These are phyloP conservation scores for Sisymbrium altissimum DNA, from an alignment of 345 rosid genomes.

Conservation along the genomic window DNA sequence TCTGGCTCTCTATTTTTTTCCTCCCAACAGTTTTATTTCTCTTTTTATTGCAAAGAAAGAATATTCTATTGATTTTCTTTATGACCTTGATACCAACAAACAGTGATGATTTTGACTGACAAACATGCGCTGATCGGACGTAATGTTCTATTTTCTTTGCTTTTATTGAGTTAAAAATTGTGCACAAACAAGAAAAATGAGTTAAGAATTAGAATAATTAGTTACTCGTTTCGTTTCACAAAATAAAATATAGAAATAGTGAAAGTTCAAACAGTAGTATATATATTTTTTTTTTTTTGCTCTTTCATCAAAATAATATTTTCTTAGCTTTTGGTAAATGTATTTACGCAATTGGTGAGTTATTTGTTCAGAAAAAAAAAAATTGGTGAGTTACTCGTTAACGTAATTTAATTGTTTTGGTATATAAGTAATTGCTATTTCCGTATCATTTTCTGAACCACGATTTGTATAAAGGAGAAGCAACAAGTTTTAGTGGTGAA, in stretches of 20 bases:
- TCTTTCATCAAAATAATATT: background rate
- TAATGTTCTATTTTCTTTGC: background rate
- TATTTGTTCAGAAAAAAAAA: too few relatives aligned
- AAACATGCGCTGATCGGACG: background rate
- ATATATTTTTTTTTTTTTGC: too few relatives aligned
- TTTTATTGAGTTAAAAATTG: constrained; percentile 5
- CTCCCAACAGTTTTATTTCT: background rate
- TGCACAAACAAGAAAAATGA: too few relatives aligned
- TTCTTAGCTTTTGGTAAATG: background rate
- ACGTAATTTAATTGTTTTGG: background rate
- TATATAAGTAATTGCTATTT: background rate
- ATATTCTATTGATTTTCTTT: constrained; percentile 3
- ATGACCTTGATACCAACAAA: background rate
- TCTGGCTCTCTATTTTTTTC: background rate
- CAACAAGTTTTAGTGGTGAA: background rate
- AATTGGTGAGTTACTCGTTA: background rate
- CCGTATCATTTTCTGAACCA: background rate
- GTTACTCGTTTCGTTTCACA: background rate
- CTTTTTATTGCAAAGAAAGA: background rate
- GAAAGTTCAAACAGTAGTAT: background rate
- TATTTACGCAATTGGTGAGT: too few relatives aligned
- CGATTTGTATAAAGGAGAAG: background rate
- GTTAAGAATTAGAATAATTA: background rate
- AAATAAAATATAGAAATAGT: background rate
- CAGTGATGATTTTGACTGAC: background rate